phyloP scores from a whole-genome alignment of 768 basidiomycete genomes.

The Tricholoma furcatifolium region DNA sequence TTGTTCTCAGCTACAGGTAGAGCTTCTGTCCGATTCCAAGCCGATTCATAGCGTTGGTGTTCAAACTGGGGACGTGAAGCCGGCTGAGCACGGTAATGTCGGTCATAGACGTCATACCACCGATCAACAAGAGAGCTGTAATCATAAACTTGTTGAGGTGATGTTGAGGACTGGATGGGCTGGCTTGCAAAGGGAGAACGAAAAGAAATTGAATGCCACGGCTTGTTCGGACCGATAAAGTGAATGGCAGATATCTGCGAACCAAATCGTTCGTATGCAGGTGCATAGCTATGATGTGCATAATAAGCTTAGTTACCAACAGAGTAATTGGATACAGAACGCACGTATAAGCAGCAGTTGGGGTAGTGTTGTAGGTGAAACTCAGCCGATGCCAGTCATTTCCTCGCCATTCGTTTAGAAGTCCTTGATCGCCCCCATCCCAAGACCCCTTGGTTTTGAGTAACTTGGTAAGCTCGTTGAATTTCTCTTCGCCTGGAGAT shows the following conservation, averaged over 20 bases:
- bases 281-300: constrained; percentile 72
- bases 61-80: constrained; percentile 51
- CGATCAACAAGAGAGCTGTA: constrained; percentile 82
- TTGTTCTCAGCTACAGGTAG: constrained; percentile 26
- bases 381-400: constrained; percentile 89
- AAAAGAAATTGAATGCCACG: constrained; percentile 78
- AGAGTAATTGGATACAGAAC: constrained; percentile 31
- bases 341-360: constrained; percentile 94
- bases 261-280: constrained; percentile 93
- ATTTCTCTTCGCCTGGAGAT: constrained; percentile 80
- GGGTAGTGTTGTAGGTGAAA: constrained; percentile 98
- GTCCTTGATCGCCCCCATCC: constrained; percentile 98
- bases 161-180: constrained; percentile 23
- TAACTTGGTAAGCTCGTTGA: constrained; percentile 66
- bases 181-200: constrained; percentile 55
- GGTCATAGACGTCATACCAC: constrained; percentile 92
- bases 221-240: constrained; percentile 96
- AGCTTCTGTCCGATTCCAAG: constrained; percentile 59
- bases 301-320: constrained; percentile 24
- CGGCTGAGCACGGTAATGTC: constrained; percentile 68
- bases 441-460: constrained; percentile 82
- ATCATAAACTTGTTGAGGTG: constrained; percentile 57
- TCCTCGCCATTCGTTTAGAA: constrained; percentile 94
- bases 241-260: constrained; percentile 84
- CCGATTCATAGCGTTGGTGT: constrained; percentile 66